Percentiles rank a stretch among this genome's conserved stretches.
These are phyloP conservation scores for Xerophyta viscosa DNA, from an alignment of 106 monocot species.

Conservation along the genomic window DNA sequence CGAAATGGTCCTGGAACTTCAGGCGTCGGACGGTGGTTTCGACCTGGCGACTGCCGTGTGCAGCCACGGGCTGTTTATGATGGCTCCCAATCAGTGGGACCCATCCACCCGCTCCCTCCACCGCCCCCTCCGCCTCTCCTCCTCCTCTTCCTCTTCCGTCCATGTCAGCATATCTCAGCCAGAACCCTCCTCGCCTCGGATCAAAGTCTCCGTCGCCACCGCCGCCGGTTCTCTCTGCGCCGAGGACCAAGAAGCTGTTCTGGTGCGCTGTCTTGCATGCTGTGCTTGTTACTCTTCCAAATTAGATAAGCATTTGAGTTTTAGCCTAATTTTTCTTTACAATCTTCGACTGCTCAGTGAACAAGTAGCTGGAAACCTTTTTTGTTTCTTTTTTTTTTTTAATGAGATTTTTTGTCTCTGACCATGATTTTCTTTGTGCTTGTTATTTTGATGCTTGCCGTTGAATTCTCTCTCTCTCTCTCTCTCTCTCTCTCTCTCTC, in stretches of 20 bases:
- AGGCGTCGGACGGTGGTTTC: conserved; percentile 23
- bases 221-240: conserved; percentile 17
- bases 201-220: conserved; percentile 41
- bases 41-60: conserved; percentile 61
- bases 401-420: too few species aligned
- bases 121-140: conserved; percentile 65
- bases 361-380: too few species aligned
- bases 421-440: too few species aligned
- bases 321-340: background rate
- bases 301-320: too few species aligned
- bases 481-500: too few species aligned
- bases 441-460: too few species aligned
- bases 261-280: conserved; percentile 18
- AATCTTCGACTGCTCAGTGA: too few species aligned
- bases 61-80: conserved; percentile 96
- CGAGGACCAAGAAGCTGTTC: conserved; percentile 28
- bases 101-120: conserved; percentile 34
- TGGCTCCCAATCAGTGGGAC: conserved; percentile 83
- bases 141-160: conserved; percentile 15
- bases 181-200: background rate
- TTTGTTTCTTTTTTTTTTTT: too few species aligned
- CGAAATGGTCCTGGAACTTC: conserved; percentile 17
- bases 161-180: conserved; percentile 46
- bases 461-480: too few species aligned
- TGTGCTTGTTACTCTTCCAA: background rate